Conservation (phyloP, 257 asterid species). For the Verbascum thapsus region DNA sequence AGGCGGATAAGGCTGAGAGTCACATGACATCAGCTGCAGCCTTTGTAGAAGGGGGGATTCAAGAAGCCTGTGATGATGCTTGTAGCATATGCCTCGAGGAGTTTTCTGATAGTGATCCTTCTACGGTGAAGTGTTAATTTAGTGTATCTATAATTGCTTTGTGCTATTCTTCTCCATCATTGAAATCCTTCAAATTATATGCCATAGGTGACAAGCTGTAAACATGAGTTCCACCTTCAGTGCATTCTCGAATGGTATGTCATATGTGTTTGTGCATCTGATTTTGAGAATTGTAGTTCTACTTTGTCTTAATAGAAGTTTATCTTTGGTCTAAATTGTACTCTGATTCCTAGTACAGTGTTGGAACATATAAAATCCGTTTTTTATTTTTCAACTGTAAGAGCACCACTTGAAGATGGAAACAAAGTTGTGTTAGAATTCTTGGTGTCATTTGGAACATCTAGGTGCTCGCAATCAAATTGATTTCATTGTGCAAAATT, state of each 20-base stretch:
- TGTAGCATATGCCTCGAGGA: slow-evolving; percentile 98
- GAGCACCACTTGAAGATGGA: neutral
- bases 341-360: neutral
- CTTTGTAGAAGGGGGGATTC: slow-evolving; percentile 95
- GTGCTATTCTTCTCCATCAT: slow-evolving; percentile 7
- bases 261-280: slow-evolving; percentile 24
- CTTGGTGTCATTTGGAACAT: slow-evolving; percentile 3
- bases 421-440: neutral
- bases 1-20: slow-evolving; percentile 51
- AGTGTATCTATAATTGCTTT: neutral
- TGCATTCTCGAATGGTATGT: slow-evolving; percentile 97
- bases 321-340: slow-evolving; percentile 6
- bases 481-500: neutral
- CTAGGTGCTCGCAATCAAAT: neutral
- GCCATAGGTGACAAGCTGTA: slow-evolving; percentile 73
- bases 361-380: neutral
- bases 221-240: slow-evolving; percentile 91
- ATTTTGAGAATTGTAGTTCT: neutral
- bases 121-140: slow-evolving; percentile 53
- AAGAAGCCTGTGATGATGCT: slow-evolving; percentile 90
- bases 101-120: slow-evolving; percentile 76
- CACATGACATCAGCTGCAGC: slow-evolving; percentile 84
- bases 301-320: neutral
- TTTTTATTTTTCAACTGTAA: neutral
- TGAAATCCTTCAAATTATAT: slow-evolving; percentile 22